phyloP scores from a whole-genome alignment of 2,329 filamentous ascomycete genomes.

The Xylaria sp. region DNA sequence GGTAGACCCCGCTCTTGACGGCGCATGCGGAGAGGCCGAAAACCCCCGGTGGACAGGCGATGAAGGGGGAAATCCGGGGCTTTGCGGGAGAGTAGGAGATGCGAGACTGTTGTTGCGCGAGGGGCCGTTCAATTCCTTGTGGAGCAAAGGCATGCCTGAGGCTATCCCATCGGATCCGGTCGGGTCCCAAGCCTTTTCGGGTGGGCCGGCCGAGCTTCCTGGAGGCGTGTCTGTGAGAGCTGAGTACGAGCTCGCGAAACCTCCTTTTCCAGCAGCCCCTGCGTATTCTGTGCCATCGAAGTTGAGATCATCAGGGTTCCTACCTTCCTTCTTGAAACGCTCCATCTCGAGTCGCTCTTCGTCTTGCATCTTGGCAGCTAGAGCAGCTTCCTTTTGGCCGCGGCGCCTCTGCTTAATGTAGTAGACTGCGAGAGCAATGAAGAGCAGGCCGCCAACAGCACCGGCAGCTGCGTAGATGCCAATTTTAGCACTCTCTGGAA shows the following conservation, averaged over 20 bases:
- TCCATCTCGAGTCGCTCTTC: constrained; percentile 64
- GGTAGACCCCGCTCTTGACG: constrained; percentile 47
- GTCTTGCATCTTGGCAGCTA: constrained; percentile 58
- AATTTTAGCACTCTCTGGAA: constrained; percentile 62
- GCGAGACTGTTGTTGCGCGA: constrained; percentile 41
- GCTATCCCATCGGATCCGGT: constrained; percentile 29
- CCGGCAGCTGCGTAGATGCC: constrained; percentile 64
- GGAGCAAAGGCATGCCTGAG: constrained; percentile 33
- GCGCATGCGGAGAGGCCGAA: constrained; percentile 43
- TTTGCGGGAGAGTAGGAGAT: constrained; percentile 39
- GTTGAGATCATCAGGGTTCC: constrained; percentile 57
- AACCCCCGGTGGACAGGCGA: constrained; percentile 47
- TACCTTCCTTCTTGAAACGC: constrained; percentile 59
- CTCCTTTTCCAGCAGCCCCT: constrained; percentile 33
- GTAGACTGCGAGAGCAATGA: constrained; percentile 59
- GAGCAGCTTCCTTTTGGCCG: constrained; percentile 63
- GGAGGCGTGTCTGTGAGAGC: constrained; percentile 39
- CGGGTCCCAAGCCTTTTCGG: constrained; percentile 40
- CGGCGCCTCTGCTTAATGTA: constrained; percentile 66
- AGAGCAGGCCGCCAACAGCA: constrained; percentile 54
- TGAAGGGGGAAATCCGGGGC: constrained; percentile 41
- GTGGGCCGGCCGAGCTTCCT: constrained; percentile 37
- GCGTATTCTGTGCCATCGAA: constrained; percentile 36
- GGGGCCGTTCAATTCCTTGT: constrained; percentile 17
- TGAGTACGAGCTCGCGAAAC: constrained; percentile 34